These are phyloP conservation scores for Trametes gibbosa DNA, from an alignment of 768 basidiomycete genomes.

Conservation along the genomic window DNA sequence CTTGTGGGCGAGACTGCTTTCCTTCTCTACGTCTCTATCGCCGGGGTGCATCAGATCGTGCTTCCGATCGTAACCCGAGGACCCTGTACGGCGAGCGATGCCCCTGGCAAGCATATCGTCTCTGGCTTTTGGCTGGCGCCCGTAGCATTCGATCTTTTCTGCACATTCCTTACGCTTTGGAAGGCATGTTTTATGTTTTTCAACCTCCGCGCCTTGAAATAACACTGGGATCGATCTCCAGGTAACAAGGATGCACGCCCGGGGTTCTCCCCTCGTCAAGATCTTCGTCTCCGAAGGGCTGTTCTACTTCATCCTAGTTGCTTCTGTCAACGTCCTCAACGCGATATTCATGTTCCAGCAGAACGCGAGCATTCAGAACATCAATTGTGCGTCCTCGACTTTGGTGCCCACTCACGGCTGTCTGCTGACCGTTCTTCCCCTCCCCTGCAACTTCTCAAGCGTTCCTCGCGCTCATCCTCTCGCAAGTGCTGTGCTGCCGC, in stretches of 20 bases:
- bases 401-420: background rate
- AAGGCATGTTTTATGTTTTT: constrained; percentile 5
- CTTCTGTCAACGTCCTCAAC: constrained; percentile 11
- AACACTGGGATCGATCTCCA: background rate
- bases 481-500: constrained; percentile 11
- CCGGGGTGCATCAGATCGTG: constrained; percentile 7
- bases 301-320: constrained; percentile 8
- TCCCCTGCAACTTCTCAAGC: too few relatives aligned
- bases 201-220: too few relatives aligned
- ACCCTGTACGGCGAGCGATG: constrained; percentile 6
- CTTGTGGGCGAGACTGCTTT: constrained; percentile 5
- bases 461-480: constrained; percentile 10
- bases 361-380: constrained; percentile 11
- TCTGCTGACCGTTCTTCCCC: background rate
- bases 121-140: constrained; percentile 11
- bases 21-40: constrained; percentile 7
- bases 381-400: constrained; percentile 1
- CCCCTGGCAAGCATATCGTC: constrained; percentile 7
- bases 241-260: background rate
- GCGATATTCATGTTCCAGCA: constrained; percentile 14
- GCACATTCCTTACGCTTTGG: constrained; percentile 9
- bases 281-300: constrained; percentile 9
- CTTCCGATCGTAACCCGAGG: constrained; percentile 6
- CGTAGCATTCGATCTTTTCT: constrained; percentile 10
- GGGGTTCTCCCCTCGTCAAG: constrained; percentile 6